phyloP scores from a whole-genome alignment of 139 green algal species.

The Diplosphaera chodatii region DNA sequence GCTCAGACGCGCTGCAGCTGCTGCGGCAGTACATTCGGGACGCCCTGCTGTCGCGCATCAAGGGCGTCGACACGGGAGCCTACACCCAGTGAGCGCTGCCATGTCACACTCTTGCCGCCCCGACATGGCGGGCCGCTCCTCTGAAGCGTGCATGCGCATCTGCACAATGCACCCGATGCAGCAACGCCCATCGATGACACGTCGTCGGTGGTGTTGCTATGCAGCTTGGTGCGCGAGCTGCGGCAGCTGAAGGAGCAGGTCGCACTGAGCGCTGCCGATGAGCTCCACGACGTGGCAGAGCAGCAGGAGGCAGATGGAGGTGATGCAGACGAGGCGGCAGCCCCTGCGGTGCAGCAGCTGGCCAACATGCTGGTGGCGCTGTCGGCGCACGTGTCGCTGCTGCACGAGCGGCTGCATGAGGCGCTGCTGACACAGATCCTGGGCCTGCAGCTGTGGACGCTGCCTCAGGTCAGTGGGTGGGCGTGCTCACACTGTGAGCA shows the following conservation, averaged over 20 bases:
- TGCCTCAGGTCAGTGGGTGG: too few species aligned
- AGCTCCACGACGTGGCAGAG: neutral
- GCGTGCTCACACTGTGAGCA: too few species aligned
- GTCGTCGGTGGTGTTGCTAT: neutral
- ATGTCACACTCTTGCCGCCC: too few species aligned
- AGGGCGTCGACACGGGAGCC: slow-evolving; percentile 15
- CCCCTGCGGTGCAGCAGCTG: slow-evolving; percentile 20
- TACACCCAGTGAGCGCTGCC: slow-evolving; percentile 32
- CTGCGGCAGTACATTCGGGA: slow-evolving; percentile 30
- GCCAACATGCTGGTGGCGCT: slow-evolving; percentile 31
- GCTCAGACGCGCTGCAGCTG: slow-evolving; percentile 13
- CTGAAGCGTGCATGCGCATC: too few species aligned
- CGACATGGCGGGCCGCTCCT: too few species aligned
- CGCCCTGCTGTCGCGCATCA: slow-evolving; percentile 22
- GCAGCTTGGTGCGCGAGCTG: slow-evolving; percentile 27
- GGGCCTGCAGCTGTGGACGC: slow-evolving; percentile 46
- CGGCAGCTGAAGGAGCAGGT: slow-evolving; percentile 13
- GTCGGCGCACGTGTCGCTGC: slow-evolving; percentile 21
- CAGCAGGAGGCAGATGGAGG: neutral
- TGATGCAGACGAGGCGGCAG: neutral
- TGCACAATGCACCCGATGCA: too few species aligned
- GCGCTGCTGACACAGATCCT: slow-evolving; percentile 42
- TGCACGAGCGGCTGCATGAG: slow-evolving; percentile 43
- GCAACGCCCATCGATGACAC: neutral
- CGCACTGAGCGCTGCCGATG: neutral